Base-by-base conservation (phyloP, 2,329 filamentous ascomycete genomes). In the Exophiala spinifera region DNA sequence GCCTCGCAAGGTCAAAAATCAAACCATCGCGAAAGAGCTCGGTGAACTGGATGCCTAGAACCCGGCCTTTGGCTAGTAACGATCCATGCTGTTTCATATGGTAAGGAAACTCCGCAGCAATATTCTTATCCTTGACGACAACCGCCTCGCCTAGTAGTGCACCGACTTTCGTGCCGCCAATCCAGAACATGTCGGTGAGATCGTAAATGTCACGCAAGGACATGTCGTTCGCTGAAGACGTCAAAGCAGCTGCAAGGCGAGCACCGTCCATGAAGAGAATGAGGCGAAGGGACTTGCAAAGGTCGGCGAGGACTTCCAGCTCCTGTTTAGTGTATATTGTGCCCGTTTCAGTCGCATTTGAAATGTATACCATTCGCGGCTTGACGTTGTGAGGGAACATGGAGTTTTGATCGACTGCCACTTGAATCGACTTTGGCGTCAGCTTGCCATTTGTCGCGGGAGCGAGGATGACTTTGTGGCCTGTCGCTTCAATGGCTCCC, bases 101-200 rank as follows among this genome's bases (percentile, higher is more conserved):
- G 56, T 79, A 79, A 45, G 74, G 73, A 54, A 77, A 80, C 31
- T 77, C 77, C 4, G 72, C 66, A 0, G 76, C 73, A 0, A 79
- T 64, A 1, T 50, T 40, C 3, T 55, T 49, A 23, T 75, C 67
- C 46, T 77, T 77, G 21, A 79, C 74, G 0, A 80, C 71, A 5
- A 80, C 73, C 1, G 77, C 77, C 55, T 80, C 77, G 1, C 77
- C 77, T 3, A 80, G 68, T 3, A 80, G 60, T 0, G 76, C 76
- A 1, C 77, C 77, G 57, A 76, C 76, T 58, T 80, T 80, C 3
- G 77, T 80, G 0, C 77, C 77, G 2, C 77, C 77, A 34, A 80
- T 79, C 77, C 77, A 80, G 66, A 80, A 80, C 17, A 80, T 76
- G 51, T 80, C 77, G 0, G 74, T 77, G 37, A 78, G 60, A 3